These are phyloP conservation scores for Yamadazyma epiphylla DNA, from an alignment of 1,139 yeast genomes.

Conservation along the genomic window DNA sequence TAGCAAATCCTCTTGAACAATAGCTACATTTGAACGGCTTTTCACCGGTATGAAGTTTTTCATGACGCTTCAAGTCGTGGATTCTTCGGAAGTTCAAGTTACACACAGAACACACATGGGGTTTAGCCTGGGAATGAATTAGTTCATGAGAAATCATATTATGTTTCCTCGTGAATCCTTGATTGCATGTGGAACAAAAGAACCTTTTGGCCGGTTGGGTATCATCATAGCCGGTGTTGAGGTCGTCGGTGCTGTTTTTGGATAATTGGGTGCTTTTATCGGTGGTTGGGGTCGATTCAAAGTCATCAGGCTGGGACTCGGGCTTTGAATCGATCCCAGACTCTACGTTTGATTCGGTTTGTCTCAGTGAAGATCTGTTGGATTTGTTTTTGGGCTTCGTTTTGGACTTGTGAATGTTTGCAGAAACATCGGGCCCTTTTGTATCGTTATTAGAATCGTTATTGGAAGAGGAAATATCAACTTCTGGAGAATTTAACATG, in stretches of 20 bases:
- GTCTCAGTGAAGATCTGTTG: too few species aligned
- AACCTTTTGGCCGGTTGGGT: conserved; percentile 21
- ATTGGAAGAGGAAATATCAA: too few species aligned
- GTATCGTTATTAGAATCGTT: conserved; percentile 1
- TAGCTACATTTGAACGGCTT: conserved; percentile 60
- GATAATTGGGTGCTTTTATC: neutral
- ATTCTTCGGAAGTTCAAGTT: conserved; percentile 61
- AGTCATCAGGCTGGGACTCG: neutral
- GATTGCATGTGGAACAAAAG: conserved; percentile 57
- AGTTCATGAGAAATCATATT: conserved; percentile 71
- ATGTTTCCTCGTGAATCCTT: conserved; percentile 65
- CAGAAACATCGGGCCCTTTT: neutral
- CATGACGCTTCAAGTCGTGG: conserved; percentile 75
- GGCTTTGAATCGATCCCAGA: too few species aligned
- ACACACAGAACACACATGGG: conserved; percentile 66
- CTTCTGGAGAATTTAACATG: too few species aligned
- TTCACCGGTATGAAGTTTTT: conserved; percentile 72
- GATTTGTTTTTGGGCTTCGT: neutral
- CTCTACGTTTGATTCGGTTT: too few species aligned
- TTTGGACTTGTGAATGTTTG: neutral
- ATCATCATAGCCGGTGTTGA: neutral
- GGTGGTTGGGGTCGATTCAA: neutral
- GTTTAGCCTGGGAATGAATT: conserved; percentile 65
- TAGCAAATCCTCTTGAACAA: conserved; percentile 67
- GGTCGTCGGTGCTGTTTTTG: neutral